Evolutionary conservation across 2,329 filamentous ascomycete species (phyloP), one percentile per base, ranked within the genome.

Genomic region (Trichoderma aggressivum): DNA sequence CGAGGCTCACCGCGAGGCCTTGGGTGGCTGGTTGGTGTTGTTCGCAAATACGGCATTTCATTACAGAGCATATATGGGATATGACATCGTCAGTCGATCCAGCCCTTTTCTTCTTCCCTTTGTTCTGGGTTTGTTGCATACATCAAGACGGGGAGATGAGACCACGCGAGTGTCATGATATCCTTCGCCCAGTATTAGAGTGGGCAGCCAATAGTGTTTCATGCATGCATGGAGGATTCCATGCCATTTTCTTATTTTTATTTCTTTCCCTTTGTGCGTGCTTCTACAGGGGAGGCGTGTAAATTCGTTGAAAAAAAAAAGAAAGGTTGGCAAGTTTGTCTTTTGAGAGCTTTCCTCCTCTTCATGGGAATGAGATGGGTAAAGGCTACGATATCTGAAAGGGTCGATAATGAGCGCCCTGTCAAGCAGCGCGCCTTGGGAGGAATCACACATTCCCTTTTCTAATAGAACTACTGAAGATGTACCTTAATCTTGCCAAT

Each of bases 161-260:
- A 53, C 28, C 58, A 70, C 58, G 66, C 66, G 56, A 70, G 58
- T 70, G 43, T 70, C 58, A 70, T 70, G 66, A 62, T 62, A 55
- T 61, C 43, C 66, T 55, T 67, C 43, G 34, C 64, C 34, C 26
- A 53, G 34, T 39, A 28, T 28, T 28, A 67, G 64, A 26, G 50
- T 58, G 64, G 11, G 47, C 62, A 34, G 30, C 21, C 28, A 26
- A 24, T 32, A 53, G 43, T 53, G 39, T 65, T 65, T 65, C 47
- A 65, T 55, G 62, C 30, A 53, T 53, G 62, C 47, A 64, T 64
- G 62, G 43, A 28, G 63, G 50, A 28, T 56, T 66, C 47, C 63
- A 50, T 56, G 30, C 63, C 28, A 24, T 39, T 56, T 56, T 21
- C 21, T 65, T 55, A 7, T 14, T 36, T 66, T 5, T 28, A 28